phyloP scores from a whole-genome alignment of 2,329 filamentous ascomycete species.

The Venturia asperata region DNA sequence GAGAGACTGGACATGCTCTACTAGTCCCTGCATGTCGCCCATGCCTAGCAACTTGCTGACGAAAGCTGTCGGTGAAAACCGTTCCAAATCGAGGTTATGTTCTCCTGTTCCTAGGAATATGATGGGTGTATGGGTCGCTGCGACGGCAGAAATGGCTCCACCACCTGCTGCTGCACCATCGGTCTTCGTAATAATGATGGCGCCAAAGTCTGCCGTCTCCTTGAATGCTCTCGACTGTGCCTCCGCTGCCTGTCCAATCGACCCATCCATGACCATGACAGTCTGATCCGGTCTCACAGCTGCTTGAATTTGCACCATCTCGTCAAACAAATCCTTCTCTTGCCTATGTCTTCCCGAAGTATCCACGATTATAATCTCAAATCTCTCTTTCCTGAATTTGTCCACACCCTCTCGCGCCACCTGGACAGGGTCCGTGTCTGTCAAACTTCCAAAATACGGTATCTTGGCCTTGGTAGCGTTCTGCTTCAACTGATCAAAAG shows the following conservation, averaged over 20 bases:
- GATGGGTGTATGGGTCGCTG: constrained; percentile 91
- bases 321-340: constrained; percentile 88
- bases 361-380: constrained; percentile 98
- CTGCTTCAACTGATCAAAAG: constrained; percentile 97
- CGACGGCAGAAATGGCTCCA: constrained; percentile 95
- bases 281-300: constrained; percentile 92
- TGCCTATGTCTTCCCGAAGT: constrained; percentile 93
- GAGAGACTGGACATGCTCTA: constrained; percentile 92
- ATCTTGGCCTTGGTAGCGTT: constrained; percentile 99
- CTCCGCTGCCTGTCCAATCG: constrained; percentile 93
- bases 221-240: constrained; percentile 95
- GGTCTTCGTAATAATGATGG: constrained; percentile 98
- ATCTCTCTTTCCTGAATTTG: constrained; percentile 97
- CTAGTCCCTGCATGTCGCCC: constrained; percentile 90
- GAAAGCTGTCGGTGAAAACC: constrained; percentile 87
- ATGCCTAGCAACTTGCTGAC: constrained; percentile 91
- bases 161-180: constrained; percentile 93
- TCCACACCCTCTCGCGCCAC: constrained; percentile 95
- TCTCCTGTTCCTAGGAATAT: constrained; percentile 97
- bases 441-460: constrained; percentile 94
- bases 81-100: constrained; percentile 90
- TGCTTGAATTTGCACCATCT: constrained; percentile 94
- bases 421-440: constrained; percentile 88
- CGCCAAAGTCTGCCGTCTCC: constrained; percentile 90
- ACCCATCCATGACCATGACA: constrained; percentile 95